phyloP scores from a whole-genome alignment of 176 grass and related monocot species.

The Triticum monococcum region DNA sequence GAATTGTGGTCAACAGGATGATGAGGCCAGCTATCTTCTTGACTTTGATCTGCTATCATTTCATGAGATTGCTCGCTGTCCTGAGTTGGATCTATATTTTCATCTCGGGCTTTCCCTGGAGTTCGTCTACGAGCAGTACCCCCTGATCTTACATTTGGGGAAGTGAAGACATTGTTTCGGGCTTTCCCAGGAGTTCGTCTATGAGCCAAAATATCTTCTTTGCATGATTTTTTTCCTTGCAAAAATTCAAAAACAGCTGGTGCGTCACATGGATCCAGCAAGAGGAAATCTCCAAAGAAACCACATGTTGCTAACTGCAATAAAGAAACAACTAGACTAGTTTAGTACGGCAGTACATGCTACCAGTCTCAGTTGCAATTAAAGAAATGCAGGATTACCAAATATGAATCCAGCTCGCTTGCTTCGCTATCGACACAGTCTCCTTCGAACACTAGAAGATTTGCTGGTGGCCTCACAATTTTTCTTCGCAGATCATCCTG shows the following conservation, averaged over 20 bases:
- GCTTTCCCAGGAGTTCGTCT: constrained; percentile 46
- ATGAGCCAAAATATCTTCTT: constrained; percentile 35
- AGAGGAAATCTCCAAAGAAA: constrained; percentile 83
- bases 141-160: constrained; percentile 60
- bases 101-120: constrained; percentile 38
- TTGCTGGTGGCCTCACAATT: constrained; percentile 66
- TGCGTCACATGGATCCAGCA: constrained; percentile 84
- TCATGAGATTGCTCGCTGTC: constrained; percentile 19
- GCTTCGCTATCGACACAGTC: constrained; percentile 81
- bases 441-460: constrained; percentile 98
- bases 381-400: constrained; percentile 62
- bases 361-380: constrained; percentile 12
- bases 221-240: constrained; percentile 47
- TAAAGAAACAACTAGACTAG: constrained; percentile 36
- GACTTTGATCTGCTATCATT: constrained; percentile 30
- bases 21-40: constrained; percentile 39
- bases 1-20: constrained; percentile 27
- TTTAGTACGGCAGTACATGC: constrained; percentile 32
- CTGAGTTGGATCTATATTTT: constrained; percentile 21
- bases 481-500: constrained; percentile 52
- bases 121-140: constrained; percentile 44
- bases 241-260: constrained; percentile 79
- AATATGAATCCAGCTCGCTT: constrained; percentile 82
- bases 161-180: constrained; percentile 41
- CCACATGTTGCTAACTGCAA: constrained; percentile 89